Evolutionary conservation across 2,329 filamentous ascomycete species (phyloP).

Genomic region (Clarireedia monteithiana): DNA sequence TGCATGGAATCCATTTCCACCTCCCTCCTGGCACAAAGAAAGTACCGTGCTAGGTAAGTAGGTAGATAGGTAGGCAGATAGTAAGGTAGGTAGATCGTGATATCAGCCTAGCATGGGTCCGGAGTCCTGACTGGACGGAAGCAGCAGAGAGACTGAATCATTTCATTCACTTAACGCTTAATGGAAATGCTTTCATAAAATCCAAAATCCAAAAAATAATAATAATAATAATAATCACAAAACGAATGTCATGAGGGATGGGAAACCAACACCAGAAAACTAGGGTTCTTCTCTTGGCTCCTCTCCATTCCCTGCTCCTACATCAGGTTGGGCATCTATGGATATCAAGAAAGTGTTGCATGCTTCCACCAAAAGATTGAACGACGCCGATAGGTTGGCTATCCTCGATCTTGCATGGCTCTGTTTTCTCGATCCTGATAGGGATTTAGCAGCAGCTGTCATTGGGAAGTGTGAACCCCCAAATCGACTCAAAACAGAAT

Average conservation of each 20-base stretch:
- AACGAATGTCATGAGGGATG: not conserved
- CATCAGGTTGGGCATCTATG: slow-evolving; percentile 20
- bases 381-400: slow-evolving; percentile 20
- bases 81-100: too few relatives aligned
- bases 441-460: slow-evolving; percentile 9
- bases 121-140: too few relatives aligned
- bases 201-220: too few relatives aligned
- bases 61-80: too few relatives aligned
- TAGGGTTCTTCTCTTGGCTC: slow-evolving; percentile 6
- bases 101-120: too few relatives aligned
- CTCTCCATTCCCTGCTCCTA: not conserved
- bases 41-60: too few relatives aligned
- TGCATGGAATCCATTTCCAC: too few relatives aligned
- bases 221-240: too few relatives aligned
- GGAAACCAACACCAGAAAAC: not conserved
- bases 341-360: slow-evolving; percentile 2
- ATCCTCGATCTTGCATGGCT: slow-evolving; percentile 18
- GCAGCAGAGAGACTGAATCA: not conserved
- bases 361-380: slow-evolving; percentile 8
- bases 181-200: not conserved
- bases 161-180: not conserved
- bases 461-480: not conserved
- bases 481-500: not conserved
- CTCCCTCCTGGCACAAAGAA: too few relatives aligned
- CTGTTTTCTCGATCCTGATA: slow-evolving; percentile 17